Base-by-base conservation (phyloP, 345 rosid species). In the Cardiospermum halicacabum region DNA sequence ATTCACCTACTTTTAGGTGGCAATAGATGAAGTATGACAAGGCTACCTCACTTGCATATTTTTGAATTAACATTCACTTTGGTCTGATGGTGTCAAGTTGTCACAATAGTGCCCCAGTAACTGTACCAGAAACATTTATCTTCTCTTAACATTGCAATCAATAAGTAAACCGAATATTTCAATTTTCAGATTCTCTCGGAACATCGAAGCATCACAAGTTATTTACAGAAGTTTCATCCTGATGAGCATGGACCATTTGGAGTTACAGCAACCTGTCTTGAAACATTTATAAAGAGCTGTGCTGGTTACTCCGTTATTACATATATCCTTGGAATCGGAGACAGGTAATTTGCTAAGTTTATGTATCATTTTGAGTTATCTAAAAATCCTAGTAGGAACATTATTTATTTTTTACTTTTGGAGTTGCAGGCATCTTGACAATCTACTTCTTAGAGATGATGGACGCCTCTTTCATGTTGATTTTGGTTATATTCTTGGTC, bases 241-340 rank as follows among this genome's bases (percentile, higher is more conserved):
- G 97, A 94, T 79, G 99, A 94, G 40, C 95, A 89, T 54, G 97
- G 90, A 7, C 96, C 96, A 56, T 94, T 91, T 40, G 97, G 99
- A 64, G 87, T 94, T 69, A 94, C 97, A 36, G 89, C 97, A 39
- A 78, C 86, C 56, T 94, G 99, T 72, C 99, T 89, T 9, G 97
- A 91, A 64, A 94, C 99, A 37, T 94, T 94, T 62, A 94, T 94
- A 66, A 94, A 91, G 78, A 94, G 97, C 70, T 94, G 99, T 71
- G 99, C 99, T 15, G 97, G 97, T 65, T 89, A 94, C 81, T 94
- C 97, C 53, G 99, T 91, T 68, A 94, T 91, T 75, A 94, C 99
- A 36, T 91, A 94, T 67, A 91, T 94, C 66, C 75, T 94, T 58
- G 99, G 99, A n/a, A 82, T 94, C 68, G 97, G 99, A 80, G 99